Base-by-base conservation (phyloP, 345 rosid species). In the Arabidopsis suecica region DNA sequence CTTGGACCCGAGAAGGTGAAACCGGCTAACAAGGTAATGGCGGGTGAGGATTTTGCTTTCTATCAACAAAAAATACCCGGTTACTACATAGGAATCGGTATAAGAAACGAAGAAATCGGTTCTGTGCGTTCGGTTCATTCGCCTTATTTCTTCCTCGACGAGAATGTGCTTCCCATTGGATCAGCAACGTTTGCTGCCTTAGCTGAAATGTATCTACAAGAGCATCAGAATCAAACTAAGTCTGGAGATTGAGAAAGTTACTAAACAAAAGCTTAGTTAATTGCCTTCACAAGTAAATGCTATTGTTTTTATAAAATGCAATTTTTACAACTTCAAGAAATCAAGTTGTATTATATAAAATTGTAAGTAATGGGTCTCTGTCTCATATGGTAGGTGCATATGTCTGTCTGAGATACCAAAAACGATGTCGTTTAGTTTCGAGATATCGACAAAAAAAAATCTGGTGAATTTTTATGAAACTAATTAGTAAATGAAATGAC, bases 31-130 rank as follows among this genome's bases (percentile, higher is more conserved):
- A 91, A 83, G 73, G 63, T 85, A 36, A 85, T 91, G 93, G 96
- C 88, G 0, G 96, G 96, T 3, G 97, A 91, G 81, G 97, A 91
- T 77, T 94, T 94, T 61, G 84, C 94, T 42, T 89, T 91, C 79
- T 91, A 87, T 72, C 94, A 87, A 81, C 85, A 91, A 72, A 7
- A 20, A 78, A 84, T 91, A 66, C 97, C 94, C 6, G 98, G 97
- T 63, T 83, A 82, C 69, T 83, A 84, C 86, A 64, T 89, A 9
- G 33, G 81, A 78, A 82, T 93, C 23, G 98, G 97, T 63, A 89
- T 88, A 20, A 77, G 81, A 80, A 88, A 88, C 10, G 85, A 91
- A 72, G 81, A 83, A n/a, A 57, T 81, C 36, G 97, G 96, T 32
- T 83, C 93, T 10, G 72, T 86, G 71, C 88, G 87, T 79, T 68